Evolutionary conservation across 345 rosid genomes (phyloP).

Genomic region (Turnera subulata): DNA sequence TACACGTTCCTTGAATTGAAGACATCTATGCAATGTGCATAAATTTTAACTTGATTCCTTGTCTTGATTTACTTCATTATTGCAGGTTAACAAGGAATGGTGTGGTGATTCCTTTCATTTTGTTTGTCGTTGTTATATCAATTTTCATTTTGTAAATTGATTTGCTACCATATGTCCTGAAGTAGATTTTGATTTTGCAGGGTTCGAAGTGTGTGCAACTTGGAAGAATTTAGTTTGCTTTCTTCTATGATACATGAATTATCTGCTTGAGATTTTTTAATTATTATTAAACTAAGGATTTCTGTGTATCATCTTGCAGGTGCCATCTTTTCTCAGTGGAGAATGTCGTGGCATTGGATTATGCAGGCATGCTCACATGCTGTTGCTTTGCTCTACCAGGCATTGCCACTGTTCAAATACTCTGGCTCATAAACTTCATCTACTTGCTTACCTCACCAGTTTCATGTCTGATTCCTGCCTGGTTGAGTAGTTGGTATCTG

Average conservation of each 20-base stretch:
- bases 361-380: too few species aligned
- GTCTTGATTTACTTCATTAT: slow-evolving; percentile 10
- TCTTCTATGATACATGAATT: slow-evolving; percentile 20
- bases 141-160: slow-evolving; percentile 15
- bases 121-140: slow-evolving; percentile 7
- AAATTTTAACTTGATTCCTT: slow-evolving; percentile 13
- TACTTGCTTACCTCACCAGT: too few species aligned
- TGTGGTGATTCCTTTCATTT: slow-evolving; percentile 4
- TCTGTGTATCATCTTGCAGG: too few species aligned
- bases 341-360: too few species aligned
- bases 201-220: slow-evolving; percentile 45
- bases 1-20: slow-evolving; percentile 16
- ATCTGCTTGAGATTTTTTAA: slow-evolving; percentile 14
- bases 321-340: slow-evolving; percentile 1
- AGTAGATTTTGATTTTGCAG: slow-evolving; percentile 65
- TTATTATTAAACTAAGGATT: neutral
- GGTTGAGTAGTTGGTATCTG: too few species aligned
- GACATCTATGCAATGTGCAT: slow-evolving; percentile 13
- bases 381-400: too few species aligned
- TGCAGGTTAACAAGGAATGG: slow-evolving; percentile 33
- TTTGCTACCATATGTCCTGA: slow-evolving; percentile 30
- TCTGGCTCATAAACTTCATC: too few species aligned
- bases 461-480: too few species aligned
- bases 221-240: slow-evolving; percentile 38
- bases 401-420: too few species aligned